Percentiles rank a stretch among this genome's conserved stretches.
These are phyloP conservation scores for Glycine latifolia DNA, from an alignment of 306 rosid genomes.

Conservation along the genomic window DNA sequence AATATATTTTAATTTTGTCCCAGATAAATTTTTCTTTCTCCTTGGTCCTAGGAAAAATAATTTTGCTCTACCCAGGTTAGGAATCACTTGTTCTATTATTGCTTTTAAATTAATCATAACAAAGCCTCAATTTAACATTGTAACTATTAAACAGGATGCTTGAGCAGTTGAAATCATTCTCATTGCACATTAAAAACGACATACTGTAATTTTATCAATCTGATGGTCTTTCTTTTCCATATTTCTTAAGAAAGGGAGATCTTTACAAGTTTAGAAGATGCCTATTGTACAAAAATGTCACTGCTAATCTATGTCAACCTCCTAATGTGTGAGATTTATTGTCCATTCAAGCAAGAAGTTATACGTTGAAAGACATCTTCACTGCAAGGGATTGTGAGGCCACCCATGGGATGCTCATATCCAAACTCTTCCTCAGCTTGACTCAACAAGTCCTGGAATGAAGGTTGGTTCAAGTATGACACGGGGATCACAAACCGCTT, in stretches of 20 bases:
- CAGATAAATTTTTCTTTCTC: background rate
- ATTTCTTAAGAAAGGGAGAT: background rate
- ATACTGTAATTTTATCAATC: background rate
- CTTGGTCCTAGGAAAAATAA: background rate
- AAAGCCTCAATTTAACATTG: background rate
- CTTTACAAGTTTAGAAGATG: slow-evolving; percentile 5
- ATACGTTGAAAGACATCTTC: slow-evolving; percentile 37
- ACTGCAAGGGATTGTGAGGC: slow-evolving; percentile 57
- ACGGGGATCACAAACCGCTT: slow-evolving; percentile 55
- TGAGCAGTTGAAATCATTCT: slow-evolving; percentile 2
- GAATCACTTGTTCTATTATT: background rate
- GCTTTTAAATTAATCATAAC: background rate
- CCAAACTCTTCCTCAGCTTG: slow-evolving; percentile 52
- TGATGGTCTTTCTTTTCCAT: background rate
- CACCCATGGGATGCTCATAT: slow-evolving; percentile 62
- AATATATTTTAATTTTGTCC: background rate
- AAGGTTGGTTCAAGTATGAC: slow-evolving; percentile 43
- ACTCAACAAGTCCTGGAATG: slow-evolving; percentile 52
- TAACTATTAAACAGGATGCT: background rate
- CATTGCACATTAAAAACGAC: background rate
- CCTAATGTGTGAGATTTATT: background rate
- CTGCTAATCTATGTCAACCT: slow-evolving; percentile 27
- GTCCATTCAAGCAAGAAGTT: slow-evolving; percentile 41
- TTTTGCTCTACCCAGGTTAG: background rate
- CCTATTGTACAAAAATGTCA: slow-evolving; percentile 26